Percentiles rank a stretch among this genome's conserved stretches.
Evolutionary conservation across 176 grass and related monocot genomes (phyloP).

Genomic region (Rhipidocladum racemiflorum): DNA sequence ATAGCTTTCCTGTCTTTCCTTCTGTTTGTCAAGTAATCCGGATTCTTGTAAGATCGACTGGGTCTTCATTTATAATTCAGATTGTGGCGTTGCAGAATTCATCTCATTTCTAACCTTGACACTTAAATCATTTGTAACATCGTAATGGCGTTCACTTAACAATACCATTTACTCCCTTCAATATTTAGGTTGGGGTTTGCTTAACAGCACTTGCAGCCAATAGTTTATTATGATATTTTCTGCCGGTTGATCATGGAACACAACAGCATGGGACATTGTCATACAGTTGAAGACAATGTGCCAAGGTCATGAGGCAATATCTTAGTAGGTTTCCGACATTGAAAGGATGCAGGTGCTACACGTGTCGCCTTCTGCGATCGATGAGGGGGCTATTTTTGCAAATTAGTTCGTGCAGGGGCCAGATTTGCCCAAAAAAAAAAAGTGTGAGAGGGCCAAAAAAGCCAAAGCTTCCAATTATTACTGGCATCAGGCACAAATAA

Average conservation of each 20-base stretch:
- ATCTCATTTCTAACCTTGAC: neutral
- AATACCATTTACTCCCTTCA: neutral
- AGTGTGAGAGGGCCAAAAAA: too few species aligned
- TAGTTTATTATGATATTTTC: neutral
- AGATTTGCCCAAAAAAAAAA: too few species aligned
- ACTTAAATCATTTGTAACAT: neutral
- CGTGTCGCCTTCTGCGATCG: too few species aligned
- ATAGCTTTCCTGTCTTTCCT: conserved; percentile 71
- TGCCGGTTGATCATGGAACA: conserved; percentile 1
- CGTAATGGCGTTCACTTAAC: neutral
- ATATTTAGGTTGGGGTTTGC: neutral
- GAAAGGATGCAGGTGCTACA: too few species aligned
- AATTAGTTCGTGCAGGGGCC: too few species aligned
- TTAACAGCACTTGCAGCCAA: neutral
- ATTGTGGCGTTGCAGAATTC: neutral
- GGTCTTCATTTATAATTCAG: neutral
- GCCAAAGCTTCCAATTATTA: too few species aligned
- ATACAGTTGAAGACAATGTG: neutral
- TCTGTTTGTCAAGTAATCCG: conserved; percentile 52
- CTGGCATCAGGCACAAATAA: neutral
- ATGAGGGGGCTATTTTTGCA: too few species aligned
- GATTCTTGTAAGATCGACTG: neutral
- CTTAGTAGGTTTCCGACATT: neutral
- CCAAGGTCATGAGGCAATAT: neutral
- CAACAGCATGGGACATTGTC: neutral